phyloP scores from a whole-genome alignment of 2,329 filamentous ascomycete species.

The Grosmannia huntii region DNA sequence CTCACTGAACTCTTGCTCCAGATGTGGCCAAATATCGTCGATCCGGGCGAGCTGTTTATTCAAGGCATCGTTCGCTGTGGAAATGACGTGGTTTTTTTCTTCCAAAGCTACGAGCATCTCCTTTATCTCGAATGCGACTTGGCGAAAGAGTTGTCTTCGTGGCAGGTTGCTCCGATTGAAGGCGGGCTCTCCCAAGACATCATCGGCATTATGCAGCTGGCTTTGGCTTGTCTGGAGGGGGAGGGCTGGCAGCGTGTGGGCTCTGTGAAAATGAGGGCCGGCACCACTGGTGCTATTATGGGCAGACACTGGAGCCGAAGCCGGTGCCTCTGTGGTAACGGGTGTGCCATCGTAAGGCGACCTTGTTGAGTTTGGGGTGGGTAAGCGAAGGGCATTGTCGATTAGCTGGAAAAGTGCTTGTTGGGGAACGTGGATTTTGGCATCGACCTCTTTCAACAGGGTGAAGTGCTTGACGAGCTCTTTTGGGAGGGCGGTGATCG shows the following conservation, averaged over 20 bases:
- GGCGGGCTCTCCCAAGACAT: slow-evolving; percentile 16
- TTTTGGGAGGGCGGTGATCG: slow-evolving; percentile 81
- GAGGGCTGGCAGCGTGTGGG: neutral
- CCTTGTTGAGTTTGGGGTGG: slow-evolving; percentile 30
- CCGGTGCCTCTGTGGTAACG: slow-evolving; percentile 19
- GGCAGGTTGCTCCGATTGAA: slow-evolving; percentile 47
- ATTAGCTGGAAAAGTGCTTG: slow-evolving; percentile 69
- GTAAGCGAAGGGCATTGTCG: slow-evolving; percentile 44
- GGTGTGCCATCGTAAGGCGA: slow-evolving; percentile 30
- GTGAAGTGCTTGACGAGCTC: slow-evolving; percentile 95
- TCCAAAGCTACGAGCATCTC: slow-evolving; percentile 85
- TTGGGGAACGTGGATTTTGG: slow-evolving; percentile 84
- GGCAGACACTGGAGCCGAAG: slow-evolving; percentile 34
- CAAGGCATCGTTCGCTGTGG: slow-evolving; percentile 81
- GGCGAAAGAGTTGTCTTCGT: slow-evolving; percentile 62
- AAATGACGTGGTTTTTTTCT: slow-evolving; percentile 95
- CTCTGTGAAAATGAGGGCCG: slow-evolving; percentile 2
- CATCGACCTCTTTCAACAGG: slow-evolving; percentile 91
- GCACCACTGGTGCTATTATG: slow-evolving; percentile 33
- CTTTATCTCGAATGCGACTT: slow-evolving; percentile 64
- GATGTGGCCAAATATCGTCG: slow-evolving; percentile 74
- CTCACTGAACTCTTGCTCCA: slow-evolving; percentile 83
- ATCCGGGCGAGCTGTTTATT: slow-evolving; percentile 74
- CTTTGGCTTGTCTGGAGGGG: neutral
- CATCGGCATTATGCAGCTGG: neutral